Evolutionary conservation across 768 basidiomycete species (phyloP), one percentile per base, ranked within the genome.

Genomic region (Mycena epipterygia): DNA sequence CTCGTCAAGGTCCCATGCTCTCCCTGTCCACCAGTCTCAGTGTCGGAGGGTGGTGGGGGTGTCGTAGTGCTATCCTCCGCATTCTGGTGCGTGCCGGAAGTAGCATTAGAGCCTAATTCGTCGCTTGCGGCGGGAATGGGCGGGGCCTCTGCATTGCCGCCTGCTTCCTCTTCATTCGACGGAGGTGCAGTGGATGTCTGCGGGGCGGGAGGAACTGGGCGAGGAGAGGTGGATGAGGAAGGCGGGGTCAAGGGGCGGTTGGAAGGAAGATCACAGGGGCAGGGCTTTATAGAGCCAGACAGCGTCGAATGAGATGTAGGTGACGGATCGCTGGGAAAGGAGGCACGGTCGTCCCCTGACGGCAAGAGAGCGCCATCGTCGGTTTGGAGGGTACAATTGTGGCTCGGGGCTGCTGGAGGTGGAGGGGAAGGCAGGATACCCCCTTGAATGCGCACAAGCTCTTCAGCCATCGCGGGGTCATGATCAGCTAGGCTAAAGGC

Each of bases 401-500:
- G 42, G 14, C 29, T 49, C 14, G 42, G 42, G 25, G n/a, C 3
- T 7, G n/a, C 60, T 33, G 27, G 52, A 35, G 41, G 32, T 17
- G 42, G 61, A 41, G 41, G 12, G 51, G 14, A 39, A 19, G 68
- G 68, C 2, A 73, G 42, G 6, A 55, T 25, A 9, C 68, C 68
- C 4, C n/a, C 25, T 42, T 64, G 64, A 16, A 73, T 42, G 46
- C 60, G 68, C 19, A 32, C 13, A 27, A 73, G 72, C 35, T 73
- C 33, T 4, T 64, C 42, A 2, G 53, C 42, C 72, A 73, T 63
- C 6, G n/a, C 12, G 30, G 52, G 16, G 29, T 70, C 72, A 48
- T 70, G 48, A 46, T 63, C 48, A 1, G 68, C 65, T 1, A 73
- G 60, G 3, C 72, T 73, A 25, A 44, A 19, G 57, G 23, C 4